These are phyloP conservation scores for Hypomyces perniciosus DNA, from an alignment of 2,329 filamentous ascomycete species.

Conservation along the genomic window DNA sequence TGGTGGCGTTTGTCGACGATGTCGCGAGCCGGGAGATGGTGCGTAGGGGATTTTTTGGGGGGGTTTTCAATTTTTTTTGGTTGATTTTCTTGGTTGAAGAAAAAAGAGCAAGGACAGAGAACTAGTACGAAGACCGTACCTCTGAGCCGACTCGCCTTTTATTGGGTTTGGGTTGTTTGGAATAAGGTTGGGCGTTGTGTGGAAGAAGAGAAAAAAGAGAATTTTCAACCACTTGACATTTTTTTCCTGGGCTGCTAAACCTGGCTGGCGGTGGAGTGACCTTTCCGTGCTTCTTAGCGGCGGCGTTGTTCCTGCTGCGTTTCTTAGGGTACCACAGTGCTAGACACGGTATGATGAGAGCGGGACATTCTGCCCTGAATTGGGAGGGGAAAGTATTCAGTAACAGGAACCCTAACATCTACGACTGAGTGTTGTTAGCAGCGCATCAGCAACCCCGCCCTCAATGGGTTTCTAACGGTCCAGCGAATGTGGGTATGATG, in stretches of 20 bases:
- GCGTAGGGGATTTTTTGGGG: slow-evolving; percentile 50
- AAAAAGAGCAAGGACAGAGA: slow-evolving; percentile 55
- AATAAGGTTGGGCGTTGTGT: slow-evolving; percentile 45
- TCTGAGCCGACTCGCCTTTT: slow-evolving; percentile 46
- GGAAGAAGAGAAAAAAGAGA: slow-evolving; percentile 37
- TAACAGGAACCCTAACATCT: not conserved
- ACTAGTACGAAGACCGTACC: slow-evolving; percentile 54
- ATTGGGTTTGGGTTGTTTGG: slow-evolving; percentile 37
- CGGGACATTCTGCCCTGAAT: not conserved
- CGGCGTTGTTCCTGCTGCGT: slow-evolving; percentile 12
- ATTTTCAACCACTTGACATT: slow-evolving; percentile 32
- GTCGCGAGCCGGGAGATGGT: slow-evolving; percentile 21
- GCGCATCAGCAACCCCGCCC: not conserved
- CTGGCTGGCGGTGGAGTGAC: slow-evolving; percentile 20
- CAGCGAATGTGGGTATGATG: not conserved
- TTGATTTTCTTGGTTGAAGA: slow-evolving; percentile 44
- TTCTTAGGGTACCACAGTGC: slow-evolving; percentile 11
- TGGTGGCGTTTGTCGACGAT: slow-evolving; percentile 22
- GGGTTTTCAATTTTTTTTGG: slow-evolving; percentile 57
- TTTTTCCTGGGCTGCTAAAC: slow-evolving; percentile 18
- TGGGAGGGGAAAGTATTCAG: not conserved
- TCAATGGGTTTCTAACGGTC: not conserved
- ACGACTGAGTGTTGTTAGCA: not conserved
- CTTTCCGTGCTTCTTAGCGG: slow-evolving; percentile 15
- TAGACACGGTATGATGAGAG: not conserved